phyloP scores from a whole-genome alignment of 108 stramenopile genomes.

The Nitzschia sp. region DNA sequence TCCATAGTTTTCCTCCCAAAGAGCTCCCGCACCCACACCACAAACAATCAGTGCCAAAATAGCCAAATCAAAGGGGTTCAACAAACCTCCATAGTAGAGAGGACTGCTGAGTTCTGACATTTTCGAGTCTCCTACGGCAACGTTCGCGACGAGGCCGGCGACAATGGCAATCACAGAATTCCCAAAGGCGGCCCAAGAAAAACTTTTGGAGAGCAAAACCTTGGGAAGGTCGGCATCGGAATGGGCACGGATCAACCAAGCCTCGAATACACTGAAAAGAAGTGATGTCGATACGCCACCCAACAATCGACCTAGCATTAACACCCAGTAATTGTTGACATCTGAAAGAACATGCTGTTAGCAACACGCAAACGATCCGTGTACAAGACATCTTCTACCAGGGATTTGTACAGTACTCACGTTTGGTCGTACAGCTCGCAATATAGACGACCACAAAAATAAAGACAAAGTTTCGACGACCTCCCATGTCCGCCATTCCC shows the following conservation, averaged over 20 bases:
- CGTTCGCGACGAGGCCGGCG: constrained; percentile 91
- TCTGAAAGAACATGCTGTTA: constrained; percentile 34
- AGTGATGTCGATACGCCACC: constrained; percentile 91
- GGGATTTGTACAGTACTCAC: constrained; percentile 35
- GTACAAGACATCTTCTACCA: neutral
- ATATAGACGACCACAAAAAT: constrained; percentile 89
- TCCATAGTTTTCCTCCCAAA: constrained; percentile 98
- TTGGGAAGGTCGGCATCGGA: constrained; percentile 63
- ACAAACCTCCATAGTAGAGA: constrained; percentile 78
- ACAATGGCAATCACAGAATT: constrained; percentile 91
- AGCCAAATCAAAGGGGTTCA: constrained; percentile 94
- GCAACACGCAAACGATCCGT: neutral
- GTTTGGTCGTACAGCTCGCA: constrained; percentile 81
- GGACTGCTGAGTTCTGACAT: constrained; percentile 36
- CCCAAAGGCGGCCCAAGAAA: constrained; percentile 85
- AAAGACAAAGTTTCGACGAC: constrained; percentile 80
- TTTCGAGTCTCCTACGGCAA: constrained; percentile 41
- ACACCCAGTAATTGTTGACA: constrained; percentile 74
- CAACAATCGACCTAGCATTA: constrained; percentile 89
- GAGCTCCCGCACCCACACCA: constrained; percentile 55
- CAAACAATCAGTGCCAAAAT: constrained; percentile 72
- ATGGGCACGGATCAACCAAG: constrained; percentile 91
- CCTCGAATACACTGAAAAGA: constrained; percentile 90
- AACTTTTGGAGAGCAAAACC: constrained; percentile 75
- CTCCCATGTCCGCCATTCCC: constrained; percentile 69